phyloP scores from a whole-genome alignment of 257 asterid species.

The Plectranthus barbatus region DNA sequence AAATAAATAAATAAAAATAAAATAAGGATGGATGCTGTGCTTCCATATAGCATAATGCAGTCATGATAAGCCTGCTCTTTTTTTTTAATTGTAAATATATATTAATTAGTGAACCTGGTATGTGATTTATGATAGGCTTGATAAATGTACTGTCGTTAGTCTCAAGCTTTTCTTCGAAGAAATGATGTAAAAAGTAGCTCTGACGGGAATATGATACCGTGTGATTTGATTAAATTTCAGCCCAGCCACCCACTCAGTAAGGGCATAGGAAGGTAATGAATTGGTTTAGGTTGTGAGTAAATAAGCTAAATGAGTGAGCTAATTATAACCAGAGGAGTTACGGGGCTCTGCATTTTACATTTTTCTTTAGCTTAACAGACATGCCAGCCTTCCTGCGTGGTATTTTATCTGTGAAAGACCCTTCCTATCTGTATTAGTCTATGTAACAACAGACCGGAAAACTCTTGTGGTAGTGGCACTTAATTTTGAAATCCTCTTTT shows the following conservation, averaged over 20 bases:
- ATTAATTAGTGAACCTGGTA: neutral
- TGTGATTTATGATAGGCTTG: neutral
- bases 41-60: neutral
- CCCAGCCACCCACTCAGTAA: neutral
- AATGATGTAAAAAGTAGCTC: neutral
- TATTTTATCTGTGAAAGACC: neutral
- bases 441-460: neutral
- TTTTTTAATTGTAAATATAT: neutral
- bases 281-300: neutral
- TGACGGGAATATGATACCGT: neutral
- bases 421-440: neutral
- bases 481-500: neutral
- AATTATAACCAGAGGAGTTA: slow-evolving; percentile 1
- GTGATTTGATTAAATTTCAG: slow-evolving; percentile 10
- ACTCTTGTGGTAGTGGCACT: neutral
- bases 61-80: neutral
- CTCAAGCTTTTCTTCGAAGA: neutral
- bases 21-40: neutral
- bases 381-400: neutral
- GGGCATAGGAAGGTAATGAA: neutral
- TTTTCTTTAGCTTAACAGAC: slow-evolving; percentile 1
- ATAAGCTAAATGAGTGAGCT: neutral
- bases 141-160: neutral
- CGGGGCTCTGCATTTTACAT: neutral
- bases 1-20: no score